Evolutionary conservation across 306 rosid species (phyloP), one percentile per base, ranked within the genome.

Genomic region (Casuarina cunninghamiana): DNA sequence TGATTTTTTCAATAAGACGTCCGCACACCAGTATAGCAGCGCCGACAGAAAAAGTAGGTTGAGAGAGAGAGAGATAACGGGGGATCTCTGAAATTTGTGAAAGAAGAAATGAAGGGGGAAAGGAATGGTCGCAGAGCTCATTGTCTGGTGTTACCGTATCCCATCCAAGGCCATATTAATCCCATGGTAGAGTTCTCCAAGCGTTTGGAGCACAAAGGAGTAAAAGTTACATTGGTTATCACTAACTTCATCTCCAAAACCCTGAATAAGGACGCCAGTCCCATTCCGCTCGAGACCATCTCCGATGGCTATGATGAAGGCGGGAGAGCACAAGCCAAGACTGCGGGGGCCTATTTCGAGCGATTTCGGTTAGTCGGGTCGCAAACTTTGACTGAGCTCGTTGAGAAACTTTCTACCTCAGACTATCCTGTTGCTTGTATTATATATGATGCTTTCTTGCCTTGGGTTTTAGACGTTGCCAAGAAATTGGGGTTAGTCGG

Each of bases 251-350:
- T 87, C 73, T 78, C 82, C 77, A 88, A 85, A 16, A 79, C 87
- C 71, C 75, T 85, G 75, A 74, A 39, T 8, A 65, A 39, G 41
- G 71, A 16, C 79, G 39, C 83, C 74, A 84, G 44, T 84, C 77
- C 35, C 55, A 81, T 57, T 69, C 8, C 15, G 53, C 76, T 61
- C 44, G 92, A 88, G 11, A 78, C 86, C 75, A 88, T 91, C 10
- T 91, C 97, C 1, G 93, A 91, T 35, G 91, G 94, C 8, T 89
- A 38, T 70, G 94, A 91, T 35, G 61, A 84, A 0, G 94, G 80
- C 19, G 97, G 93, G 35, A 88, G 83, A 45, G 19, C 73, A 16
- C 75, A 62, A 21, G 86, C 81, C 12, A 75, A 49, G 1, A 72
- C 46, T 61, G 72, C 85, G 60, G 44, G 66, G 15, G 85, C 79